Base-by-base conservation (phyloP, 768 basidiomycete species). In the Favolaschia claudopus region DNA sequence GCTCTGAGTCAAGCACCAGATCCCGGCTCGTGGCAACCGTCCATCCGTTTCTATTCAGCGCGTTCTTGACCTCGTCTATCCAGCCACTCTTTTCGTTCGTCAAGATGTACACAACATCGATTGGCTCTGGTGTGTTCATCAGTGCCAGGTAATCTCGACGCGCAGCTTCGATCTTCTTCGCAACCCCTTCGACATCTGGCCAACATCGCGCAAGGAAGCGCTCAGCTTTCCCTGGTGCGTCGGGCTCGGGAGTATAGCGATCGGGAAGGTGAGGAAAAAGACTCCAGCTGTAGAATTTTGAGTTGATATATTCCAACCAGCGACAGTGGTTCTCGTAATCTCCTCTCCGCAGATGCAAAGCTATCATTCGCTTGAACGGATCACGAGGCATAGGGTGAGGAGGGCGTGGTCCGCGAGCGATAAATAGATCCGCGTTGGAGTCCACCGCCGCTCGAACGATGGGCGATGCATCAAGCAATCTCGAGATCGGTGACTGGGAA, bases 401-500 rank as follows among this genome's bases (percentile, higher is more conserved):
- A 29, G 36, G 17, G 17, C 55, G 24, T 38, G 60, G 71, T 45
- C 70, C 67, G 9, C 70, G 69, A 44, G 2, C 13, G 14, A 12
- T 15, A 15, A 28, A 15, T 33, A 76, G 69, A 66, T 74, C 65
- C 58, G 72, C 66, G 60, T 79, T 71, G 48, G 76, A 64, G 53
- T 75, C 65, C 60, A 81, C 70, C 28, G 74, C 73, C 25, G 75
- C 63, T 44, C 60, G 62, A 47, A 81, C 76, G 45, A 80, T 64
- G 10, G 79, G 69, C 20, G 77, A 77, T 22, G 74, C 66, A 33
- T 47, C 49, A 31, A 77, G 71, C 15, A 74, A 68, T 9, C 67
- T 69, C 20, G 72, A 77, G 15, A 70, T 70, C 0, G 78, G 77
- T 1, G 76, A 76, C 32, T 68, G 56, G 32, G 72, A 69, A 60